Evolutionary conservation across 257 asterid genomes (phyloP).

Genomic region (Paraleonurus japonicus): DNA sequence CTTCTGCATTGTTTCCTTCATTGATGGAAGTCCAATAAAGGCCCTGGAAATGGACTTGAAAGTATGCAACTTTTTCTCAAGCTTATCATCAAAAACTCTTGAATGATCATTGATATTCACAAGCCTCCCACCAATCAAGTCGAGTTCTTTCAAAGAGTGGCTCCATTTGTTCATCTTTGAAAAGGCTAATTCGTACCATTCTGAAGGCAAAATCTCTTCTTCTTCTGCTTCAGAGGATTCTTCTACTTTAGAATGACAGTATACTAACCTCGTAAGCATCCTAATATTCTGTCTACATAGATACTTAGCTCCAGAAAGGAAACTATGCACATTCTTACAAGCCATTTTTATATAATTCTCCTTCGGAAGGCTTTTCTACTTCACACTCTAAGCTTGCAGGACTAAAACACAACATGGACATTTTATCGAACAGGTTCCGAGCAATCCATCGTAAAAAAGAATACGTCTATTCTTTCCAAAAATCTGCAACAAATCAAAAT

Average conservation of each 20-base stretch:
- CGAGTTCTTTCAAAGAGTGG: constrained; percentile 51
- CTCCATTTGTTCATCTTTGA: constrained; percentile 56
- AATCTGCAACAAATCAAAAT: neutral
- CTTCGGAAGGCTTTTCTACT: constrained; percentile 3
- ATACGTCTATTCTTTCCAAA: too few relatives aligned
- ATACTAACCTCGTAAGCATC: constrained; percentile 26
- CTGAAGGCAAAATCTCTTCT: constrained; percentile 37
- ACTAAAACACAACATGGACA: constrained; percentile 21
- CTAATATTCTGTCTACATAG: constrained; percentile 13
- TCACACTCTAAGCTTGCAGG: neutral
- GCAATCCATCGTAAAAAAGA: neutral
- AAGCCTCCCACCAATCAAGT: constrained; percentile 69
- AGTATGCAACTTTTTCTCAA: constrained; percentile 52
- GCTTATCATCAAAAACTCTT: constrained; percentile 48
- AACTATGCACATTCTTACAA: constrained; percentile 17
- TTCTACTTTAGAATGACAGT: constrained; percentile 34
- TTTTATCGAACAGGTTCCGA: constrained; percentile 44
- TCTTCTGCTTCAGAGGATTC: constrained; percentile 32
- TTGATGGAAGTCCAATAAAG: constrained; percentile 55
- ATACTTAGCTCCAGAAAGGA: constrained; percentile 28
- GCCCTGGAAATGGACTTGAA: constrained; percentile 57
- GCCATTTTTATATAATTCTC: constrained; percentile 37
- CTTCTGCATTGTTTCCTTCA: constrained; percentile 49
- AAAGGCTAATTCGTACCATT: constrained; percentile 66
- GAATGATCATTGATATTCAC: constrained; percentile 48